Base-by-base conservation (phyloP, 495 filamentous ascomycete species). In the Penicillium antarcticum region DNA sequence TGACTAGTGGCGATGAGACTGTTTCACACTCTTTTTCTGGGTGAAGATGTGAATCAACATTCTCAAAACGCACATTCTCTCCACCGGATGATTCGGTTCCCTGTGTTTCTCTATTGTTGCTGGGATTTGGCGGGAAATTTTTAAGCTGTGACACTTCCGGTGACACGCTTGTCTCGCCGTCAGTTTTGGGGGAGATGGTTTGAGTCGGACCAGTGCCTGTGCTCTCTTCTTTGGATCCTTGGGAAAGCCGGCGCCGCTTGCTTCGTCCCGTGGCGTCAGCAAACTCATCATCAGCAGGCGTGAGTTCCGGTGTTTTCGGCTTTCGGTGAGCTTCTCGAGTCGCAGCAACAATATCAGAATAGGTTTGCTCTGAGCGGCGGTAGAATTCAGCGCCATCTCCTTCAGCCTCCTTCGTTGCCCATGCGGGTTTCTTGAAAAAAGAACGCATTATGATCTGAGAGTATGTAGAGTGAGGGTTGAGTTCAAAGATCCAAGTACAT, bases 361-460 rank as follows among this genome's bases (percentile, higher is more conserved):
- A 88, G 1, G 81, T 78, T 49, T 87, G 81, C 44, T 79, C 77
- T 12, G 84, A 82, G 23, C 83, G 82, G 31, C 81, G 81, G 59
- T 90, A 92, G 37, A 91, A 80, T 16, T 84, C 78, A 6, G 80
- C 54, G 10, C 70, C 68, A 23, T 80, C 72, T 9, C 68, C 68
- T 19, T 75, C 72, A 2, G 63, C 57, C 13, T 69, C 54, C 3
- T 66, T 70, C 36, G 65, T 78, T 34, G 78, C 73, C 67, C 76
- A 85, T 1, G 79, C 75, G 23, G 85, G 83, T 62, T 82, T 85
- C 31, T 84, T 89, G 63, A 89, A 89, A 26, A 90, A 76, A 1
- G 77, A 75, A 45, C 74, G 77, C 73, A 85, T 88, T n/a, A 23
- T 31, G 14, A 45, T 14, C 54, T 16, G 18, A 12, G 23, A 10